Percentiles rank a stretch among this genome's conserved stretches.
Conservation (phyloP, 208 protist genomes). For the Leishmania lainsoni region DNA sequence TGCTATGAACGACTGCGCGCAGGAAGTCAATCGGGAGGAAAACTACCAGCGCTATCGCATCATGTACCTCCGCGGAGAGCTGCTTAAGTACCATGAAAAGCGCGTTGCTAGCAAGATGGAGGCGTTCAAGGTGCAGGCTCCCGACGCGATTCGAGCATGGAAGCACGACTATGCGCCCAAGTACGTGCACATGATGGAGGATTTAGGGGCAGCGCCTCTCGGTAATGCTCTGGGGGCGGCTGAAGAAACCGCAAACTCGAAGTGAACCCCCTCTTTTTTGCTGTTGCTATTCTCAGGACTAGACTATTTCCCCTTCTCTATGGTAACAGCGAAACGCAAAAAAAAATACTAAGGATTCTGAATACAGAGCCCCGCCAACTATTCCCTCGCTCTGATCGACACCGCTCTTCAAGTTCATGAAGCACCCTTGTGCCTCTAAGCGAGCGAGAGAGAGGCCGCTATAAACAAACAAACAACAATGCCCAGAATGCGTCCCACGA, state of each 20-base stretch:
- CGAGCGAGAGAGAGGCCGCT: neutral
- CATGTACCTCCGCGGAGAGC: conserved; percentile 83
- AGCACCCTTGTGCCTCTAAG: neutral
- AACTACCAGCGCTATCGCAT: conserved; percentile 85
- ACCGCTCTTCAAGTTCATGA: neutral
- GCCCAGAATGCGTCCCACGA: too few species aligned
- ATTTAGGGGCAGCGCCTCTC: conserved; percentile 39
- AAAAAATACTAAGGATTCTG: neutral
- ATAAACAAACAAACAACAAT: neutral
- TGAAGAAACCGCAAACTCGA: neutral
- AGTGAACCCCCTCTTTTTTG: neutral
- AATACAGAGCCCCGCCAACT: neutral
- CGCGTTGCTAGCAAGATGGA: conserved; percentile 77
- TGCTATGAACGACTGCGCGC: conserved; percentile 84
- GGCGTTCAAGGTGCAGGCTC: conserved; percentile 67
- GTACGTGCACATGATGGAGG: conserved; percentile 86
- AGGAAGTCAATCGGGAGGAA: conserved; percentile 83
- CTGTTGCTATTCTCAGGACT: neutral
- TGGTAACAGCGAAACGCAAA: neutral
- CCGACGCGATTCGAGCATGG: conserved; percentile 73
- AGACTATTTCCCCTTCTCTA: neutral
- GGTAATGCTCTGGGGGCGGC: conserved; percentile 2
- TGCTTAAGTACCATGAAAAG: conserved; percentile 76
- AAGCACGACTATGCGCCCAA: conserved; percentile 86
- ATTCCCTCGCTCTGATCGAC: neutral